Evolutionary conservation across 805 yeast genomes (phyloP), one percentile per base, ranked within the genome.

Genomic region (Sugiyamaella boreocaroliniensis): DNA sequence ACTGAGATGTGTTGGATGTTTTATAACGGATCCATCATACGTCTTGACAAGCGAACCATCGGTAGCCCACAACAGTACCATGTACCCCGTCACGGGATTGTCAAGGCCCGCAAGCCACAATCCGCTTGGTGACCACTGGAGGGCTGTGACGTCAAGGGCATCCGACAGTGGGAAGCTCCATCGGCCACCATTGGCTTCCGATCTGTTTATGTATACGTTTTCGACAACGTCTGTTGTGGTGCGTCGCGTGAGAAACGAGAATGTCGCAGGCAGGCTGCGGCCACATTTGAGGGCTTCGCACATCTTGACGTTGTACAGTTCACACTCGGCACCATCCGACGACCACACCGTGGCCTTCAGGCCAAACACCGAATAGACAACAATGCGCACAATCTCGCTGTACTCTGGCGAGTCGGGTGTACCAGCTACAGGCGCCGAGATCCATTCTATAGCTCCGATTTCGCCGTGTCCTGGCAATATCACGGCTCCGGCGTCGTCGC

Each of bases 51-150:
- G 46, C 2, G 51, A 43, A 2, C 62, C 62, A 20, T 54, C 55
- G 14, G 53, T 45, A 4, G 52, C 51, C 55, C 55, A 59, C 4
- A 59, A 12, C n/a, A 18, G 29, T 20, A 56, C 59, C 9, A 44
- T 26, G 49, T 55, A 57, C 7, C 62, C 63, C 7, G 48, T 32
- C 5, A 48, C 54, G 10, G 56, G 54, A 22, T 47, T 52, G 29
- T 60, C 63, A 5, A 50, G 42, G 1, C 53, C 58, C 2, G 61
- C 61, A 9, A 58, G 46, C 45, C 49, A 57, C 22, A 47, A 42
- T 2, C 60, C 61, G 20, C 51, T 45, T 5, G 52, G 55, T 8
- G 63, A 60, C 58, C 57, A 55, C 44, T 53, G 47, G 3, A 49
- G 51, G n/a, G 45, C 52, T 40, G 46, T 56, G n/a, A 55, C 43